phyloP scores from a whole-genome alignment of 1,284 basidiomycete species.

The Rhodotorula sp. region DNA sequence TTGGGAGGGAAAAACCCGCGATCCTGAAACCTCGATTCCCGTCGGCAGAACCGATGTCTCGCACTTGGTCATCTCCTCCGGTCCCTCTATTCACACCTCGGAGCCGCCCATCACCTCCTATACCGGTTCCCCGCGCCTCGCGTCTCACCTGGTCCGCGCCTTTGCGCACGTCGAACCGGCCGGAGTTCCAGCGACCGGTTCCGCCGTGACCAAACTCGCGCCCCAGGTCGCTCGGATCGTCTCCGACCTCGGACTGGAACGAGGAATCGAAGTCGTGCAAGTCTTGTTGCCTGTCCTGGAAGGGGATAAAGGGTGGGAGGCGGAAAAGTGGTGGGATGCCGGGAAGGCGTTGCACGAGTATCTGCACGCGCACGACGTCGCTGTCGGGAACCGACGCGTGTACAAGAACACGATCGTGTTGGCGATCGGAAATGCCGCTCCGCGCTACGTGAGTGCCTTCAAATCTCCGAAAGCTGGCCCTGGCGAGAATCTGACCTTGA shows the following conservation, averaged over 20 bases:
- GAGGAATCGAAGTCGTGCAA: constrained; percentile 6
- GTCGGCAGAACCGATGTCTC: background rate
- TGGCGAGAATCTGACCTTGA: background rate
- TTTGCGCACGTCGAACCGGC: constrained; percentile 10
- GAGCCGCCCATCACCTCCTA: background rate
- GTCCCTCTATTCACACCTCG: constrained; percentile 1
- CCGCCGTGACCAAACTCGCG: constrained; percentile 2
- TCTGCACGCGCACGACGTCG: constrained; percentile 15
- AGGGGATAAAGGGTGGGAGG: background rate
- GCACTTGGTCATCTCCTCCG: constrained; percentile 20
- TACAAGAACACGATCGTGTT: constrained; percentile 13
- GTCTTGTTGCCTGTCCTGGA: constrained; percentile 16
- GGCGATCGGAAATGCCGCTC: constrained; percentile 8
- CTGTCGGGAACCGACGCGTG: background rate
- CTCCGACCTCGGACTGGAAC: background rate
- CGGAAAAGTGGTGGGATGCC: constrained; percentile 21
- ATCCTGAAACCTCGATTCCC: no score
- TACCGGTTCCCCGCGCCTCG: background rate
- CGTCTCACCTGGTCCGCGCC: constrained; percentile 7
- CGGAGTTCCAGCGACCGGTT: constrained; percentile 11
- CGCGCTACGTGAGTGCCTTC: constrained; percentile 11
- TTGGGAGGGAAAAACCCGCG: no score
- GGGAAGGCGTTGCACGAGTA: constrained; percentile 18
- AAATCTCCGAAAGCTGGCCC: no score
- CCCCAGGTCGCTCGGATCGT: background rate